Evolutionary conservation across 2,329 filamentous ascomycete species (phyloP).

Genomic region (Leptographium wingfieldii): DNA sequence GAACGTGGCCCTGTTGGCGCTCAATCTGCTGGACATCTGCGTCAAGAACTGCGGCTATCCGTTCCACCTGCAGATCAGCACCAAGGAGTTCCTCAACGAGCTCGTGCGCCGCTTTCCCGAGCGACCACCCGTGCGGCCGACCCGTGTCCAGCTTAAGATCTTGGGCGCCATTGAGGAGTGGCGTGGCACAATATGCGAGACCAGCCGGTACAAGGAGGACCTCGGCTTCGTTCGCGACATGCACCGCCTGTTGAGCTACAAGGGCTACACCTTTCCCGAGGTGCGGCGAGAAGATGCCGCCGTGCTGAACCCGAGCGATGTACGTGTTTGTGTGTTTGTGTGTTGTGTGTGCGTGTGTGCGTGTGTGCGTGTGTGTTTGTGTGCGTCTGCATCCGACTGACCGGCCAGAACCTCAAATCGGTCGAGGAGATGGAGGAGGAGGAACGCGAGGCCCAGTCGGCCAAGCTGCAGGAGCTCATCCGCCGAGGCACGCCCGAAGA

Average conservation of each 20-base stretch:
- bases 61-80: slow-evolving; percentile 96
- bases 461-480: slow-evolving; percentile 96
- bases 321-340: slow-evolving; percentile 24
- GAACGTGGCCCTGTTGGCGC: slow-evolving; percentile 81
- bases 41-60: slow-evolving; percentile 99
- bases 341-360: too few relatives aligned
- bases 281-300: slow-evolving; percentile 88
- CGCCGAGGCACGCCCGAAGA: slow-evolving; percentile 84
- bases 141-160: slow-evolving; percentile 81
- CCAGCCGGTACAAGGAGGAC: slow-evolving; percentile 94
- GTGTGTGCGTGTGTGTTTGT: too few relatives aligned
- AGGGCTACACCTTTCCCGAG: slow-evolving; percentile 92
- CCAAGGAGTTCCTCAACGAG: slow-evolving; percentile 98
- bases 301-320: slow-evolving; percentile 91
- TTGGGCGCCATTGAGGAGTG: slow-evolving; percentile 97
- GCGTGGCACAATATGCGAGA: slow-evolving; percentile 96
- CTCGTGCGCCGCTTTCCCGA: slow-evolving; percentile 93
- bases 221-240: slow-evolving; percentile 94
- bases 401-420: slow-evolving; percentile 71
- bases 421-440: slow-evolving; percentile 98
- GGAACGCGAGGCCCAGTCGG: slow-evolving; percentile 84
- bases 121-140: slow-evolving; percentile 72
- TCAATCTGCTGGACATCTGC: slow-evolving; percentile 92
- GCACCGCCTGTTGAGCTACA: slow-evolving; percentile 90
- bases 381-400: slow-evolving; percentile 15